Evolutionary conservation across 371 early-diverging fungal species (phyloP).

Genomic region (Actinomortierella wolfii): DNA sequence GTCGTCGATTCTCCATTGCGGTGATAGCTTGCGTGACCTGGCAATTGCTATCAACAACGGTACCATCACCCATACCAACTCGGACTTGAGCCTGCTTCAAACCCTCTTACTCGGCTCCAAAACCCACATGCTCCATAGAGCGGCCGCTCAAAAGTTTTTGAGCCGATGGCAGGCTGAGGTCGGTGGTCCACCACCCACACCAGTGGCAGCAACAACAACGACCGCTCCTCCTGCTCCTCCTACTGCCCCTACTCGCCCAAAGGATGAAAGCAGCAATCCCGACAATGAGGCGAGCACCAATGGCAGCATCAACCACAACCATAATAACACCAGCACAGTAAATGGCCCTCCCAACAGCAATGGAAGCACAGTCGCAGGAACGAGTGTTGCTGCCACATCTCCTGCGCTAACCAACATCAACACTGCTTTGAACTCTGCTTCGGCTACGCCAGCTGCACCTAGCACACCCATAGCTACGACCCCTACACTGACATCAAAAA

Average conservation of each 20-base stretch:
- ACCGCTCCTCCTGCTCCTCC: neutral
- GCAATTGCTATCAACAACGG: slow-evolving; percentile 26
- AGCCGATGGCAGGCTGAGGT: slow-evolving; percentile 35
- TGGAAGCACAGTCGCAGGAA: neutral
- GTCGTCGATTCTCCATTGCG: slow-evolving; percentile 1
- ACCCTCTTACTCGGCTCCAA: slow-evolving; percentile 34
- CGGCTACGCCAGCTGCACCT: slow-evolving; percentile 4
- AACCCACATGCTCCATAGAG: slow-evolving; percentile 33
- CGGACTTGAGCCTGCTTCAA: slow-evolving; percentile 31
- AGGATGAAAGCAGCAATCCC: neutral
- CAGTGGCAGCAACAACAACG: slow-evolving; percentile 8
- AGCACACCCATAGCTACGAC: slow-evolving; percentile 19
- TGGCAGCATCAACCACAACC: too few species aligned
- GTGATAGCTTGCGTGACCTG: slow-evolving; percentile 21
- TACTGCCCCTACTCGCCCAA: neutral
- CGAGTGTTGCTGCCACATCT: neutral
- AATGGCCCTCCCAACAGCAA: slow-evolving; percentile 5
- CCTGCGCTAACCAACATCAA: slow-evolving; percentile 5
- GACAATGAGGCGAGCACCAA: too few species aligned
- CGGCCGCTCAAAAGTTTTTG: slow-evolving; percentile 36
- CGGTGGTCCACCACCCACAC: too few species aligned
- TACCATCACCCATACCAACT: slow-evolving; percentile 19
- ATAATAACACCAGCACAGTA: too few species aligned
- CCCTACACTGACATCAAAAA: slow-evolving; percentile 20
- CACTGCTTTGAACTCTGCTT: slow-evolving; percentile 3